Base-by-base conservation (phyloP, 768 basidiomycete genomes). In the Scleroderma bovista region DNA sequence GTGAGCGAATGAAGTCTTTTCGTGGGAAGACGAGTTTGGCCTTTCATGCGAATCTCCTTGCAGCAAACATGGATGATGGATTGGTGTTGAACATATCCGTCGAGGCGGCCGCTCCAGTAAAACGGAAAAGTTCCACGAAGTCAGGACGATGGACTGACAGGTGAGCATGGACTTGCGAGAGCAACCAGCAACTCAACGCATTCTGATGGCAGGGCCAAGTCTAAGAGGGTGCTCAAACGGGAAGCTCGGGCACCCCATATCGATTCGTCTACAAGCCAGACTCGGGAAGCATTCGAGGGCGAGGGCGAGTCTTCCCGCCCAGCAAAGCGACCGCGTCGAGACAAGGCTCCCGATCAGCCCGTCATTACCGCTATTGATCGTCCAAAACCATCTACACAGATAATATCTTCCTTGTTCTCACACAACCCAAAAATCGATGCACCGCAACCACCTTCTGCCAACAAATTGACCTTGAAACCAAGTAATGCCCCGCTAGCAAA, bases 371-470 rank as follows among this genome's bases (percentile, higher is more conserved):
- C 44, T 54, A 26, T 59, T 60, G 42, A 60, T 51, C 33, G 59
- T 55, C 31, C 60, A 58, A 53, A 68, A 61, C 71, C 51, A 12
- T 60, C 61, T 1, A 73, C 75, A 2, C 86, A 88, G 57, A 70
- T 93, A 51, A 90, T 95, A 53, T 96, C 93, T 0, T 93, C 92
- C 9, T 74, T 95, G 8, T 95, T 95, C 71, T 81, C 89, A 3
- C 88, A 79, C 54, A 92, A 93, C 57, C 89, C 89, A 2, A 80
- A 79, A 63, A 64, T 87, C 20, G 75, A 80, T n/a, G 54, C 57
- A 0, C 77, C 77, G 15, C 62, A 58, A 20, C 58, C 58, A 41
- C 49, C 57, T 8, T 34, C 62, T 15, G 45, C 53, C 10, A 47
- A 52, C 3, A 71, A 68, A 54, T 17, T 55, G 1, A 55, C 64